phyloP scores from a whole-genome alignment of 2,329 filamentous ascomycete species.

The Colletotrichum falcatum region DNA sequence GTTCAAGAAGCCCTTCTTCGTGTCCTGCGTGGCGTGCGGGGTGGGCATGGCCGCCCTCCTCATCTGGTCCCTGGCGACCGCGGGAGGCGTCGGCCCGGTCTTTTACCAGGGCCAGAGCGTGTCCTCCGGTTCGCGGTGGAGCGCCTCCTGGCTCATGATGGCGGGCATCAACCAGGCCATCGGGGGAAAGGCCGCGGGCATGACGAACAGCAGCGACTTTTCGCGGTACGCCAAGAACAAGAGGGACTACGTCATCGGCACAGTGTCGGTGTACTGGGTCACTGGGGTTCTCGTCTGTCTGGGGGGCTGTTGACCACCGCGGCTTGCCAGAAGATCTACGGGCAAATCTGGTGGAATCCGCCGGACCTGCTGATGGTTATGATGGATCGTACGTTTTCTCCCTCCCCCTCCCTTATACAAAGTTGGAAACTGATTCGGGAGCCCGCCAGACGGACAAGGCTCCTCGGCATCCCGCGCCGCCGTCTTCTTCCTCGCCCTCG shows the following conservation, averaged over 20 bases:
- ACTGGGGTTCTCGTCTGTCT: constrained; percentile 51
- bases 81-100: constrained; percentile 57
- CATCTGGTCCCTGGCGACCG: constrained; percentile 58
- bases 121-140: constrained; percentile 35
- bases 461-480: constrained; percentile 50
- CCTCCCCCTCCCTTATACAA: fast-evolving
- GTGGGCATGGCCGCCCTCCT: constrained; percentile 60
- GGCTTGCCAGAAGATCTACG: constrained; percentile 52
- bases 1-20: constrained; percentile 59
- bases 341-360: constrained; percentile 53
- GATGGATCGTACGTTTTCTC: constrained; percentile 42
- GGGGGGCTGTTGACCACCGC: constrained; percentile 54
- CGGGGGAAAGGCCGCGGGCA: constrained; percentile 52
- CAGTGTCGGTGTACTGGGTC: constrained; percentile 50
- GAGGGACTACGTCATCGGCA: constrained; percentile 51
- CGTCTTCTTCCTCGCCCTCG: constrained; percentile 53
- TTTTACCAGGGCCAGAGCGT: constrained; percentile 46
- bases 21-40: constrained; percentile 57
- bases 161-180: constrained; percentile 52
- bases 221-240: constrained; percentile 50
- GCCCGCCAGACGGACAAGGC: constrained; percentile 46
- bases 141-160: constrained; percentile 54
- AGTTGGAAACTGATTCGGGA: background rate
- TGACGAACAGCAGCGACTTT: constrained; percentile 54
- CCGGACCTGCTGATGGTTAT: constrained; percentile 50